These are phyloP conservation scores for Liquidambar formosana DNA, from an alignment of 164 flowering plant species.

Conservation along the genomic window DNA sequence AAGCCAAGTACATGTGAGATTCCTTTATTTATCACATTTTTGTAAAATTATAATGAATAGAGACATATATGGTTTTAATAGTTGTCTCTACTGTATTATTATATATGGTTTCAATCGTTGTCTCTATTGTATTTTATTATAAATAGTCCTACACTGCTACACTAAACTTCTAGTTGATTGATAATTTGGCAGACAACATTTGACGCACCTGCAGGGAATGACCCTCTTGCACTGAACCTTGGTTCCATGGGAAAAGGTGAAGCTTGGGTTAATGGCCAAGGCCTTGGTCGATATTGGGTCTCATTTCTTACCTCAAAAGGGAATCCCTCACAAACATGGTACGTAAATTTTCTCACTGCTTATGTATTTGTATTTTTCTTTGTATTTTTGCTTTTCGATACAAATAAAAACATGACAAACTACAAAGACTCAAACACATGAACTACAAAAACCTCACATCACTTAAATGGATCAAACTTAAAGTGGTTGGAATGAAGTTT, in stretches of 20 bases:
- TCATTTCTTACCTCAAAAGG: constrained; percentile 47
- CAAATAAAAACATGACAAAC: neutral
- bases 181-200: constrained; percentile 40
- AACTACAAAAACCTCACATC: too few species aligned
- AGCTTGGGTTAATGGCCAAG: constrained; percentile 74
- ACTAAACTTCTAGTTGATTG: neutral
- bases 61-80: neutral
- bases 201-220: constrained; percentile 53
- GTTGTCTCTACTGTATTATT: too few species aligned
- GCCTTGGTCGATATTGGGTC: constrained; percentile 81
- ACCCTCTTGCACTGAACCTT: constrained; percentile 56
- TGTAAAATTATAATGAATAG: too few species aligned
- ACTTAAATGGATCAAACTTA: too few species aligned
- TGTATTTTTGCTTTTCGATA: neutral
- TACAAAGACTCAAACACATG: too few species aligned
- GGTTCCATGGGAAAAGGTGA: constrained; percentile 75
- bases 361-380: too few species aligned
- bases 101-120: neutral
- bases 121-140: too few species aligned
- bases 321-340: constrained; percentile 55
- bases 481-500: too few species aligned
- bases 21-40: too few species aligned
- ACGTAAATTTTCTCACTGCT: too few species aligned
- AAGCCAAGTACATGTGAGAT: too few species aligned
- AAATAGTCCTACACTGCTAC: neutral